Conservation (phyloP, 2,329 filamentous ascomycete species). For the Gnomoniopsis smithogilvyi region DNA sequence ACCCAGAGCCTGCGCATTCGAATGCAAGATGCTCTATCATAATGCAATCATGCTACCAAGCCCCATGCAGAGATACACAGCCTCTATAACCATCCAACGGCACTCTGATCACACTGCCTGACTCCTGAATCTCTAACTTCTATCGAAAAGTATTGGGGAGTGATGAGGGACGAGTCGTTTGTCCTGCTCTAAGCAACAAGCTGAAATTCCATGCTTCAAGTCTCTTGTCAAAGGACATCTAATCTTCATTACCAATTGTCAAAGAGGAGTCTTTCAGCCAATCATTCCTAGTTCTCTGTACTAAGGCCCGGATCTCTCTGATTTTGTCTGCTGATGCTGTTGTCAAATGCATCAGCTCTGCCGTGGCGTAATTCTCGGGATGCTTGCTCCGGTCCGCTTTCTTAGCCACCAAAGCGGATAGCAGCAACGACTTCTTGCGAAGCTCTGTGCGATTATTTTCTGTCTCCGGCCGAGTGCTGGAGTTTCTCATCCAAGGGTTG, state of each 20-base stretch:
- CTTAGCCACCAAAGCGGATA: slow-evolving; percentile 44
- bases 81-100: neutral
- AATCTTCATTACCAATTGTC: neutral
- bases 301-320: slow-evolving; percentile 48
- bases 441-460: slow-evolving; percentile 26
- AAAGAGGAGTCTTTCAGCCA: slow-evolving; percentile 39
- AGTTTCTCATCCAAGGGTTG: neutral
- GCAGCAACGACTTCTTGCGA: slow-evolving; percentile 44
- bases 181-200: too few relatives aligned
- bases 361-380: slow-evolving; percentile 37
- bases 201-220: neutral
- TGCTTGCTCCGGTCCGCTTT: slow-evolving; percentile 47
- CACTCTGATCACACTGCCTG: neutral
- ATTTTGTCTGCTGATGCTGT: slow-evolving; percentile 51
- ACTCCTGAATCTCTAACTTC: neutral
- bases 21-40: too few relatives aligned
- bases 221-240: too few relatives aligned
- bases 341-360: slow-evolving; percentile 45
- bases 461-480: neutral
- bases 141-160: neutral
- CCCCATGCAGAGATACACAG: neutral
- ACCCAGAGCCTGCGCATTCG: neutral
- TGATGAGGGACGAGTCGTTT: too few relatives aligned
- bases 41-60: neutral
- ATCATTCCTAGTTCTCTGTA: slow-evolving; percentile 44